These are phyloP conservation scores for Botryotinia convoluta DNA, from an alignment of 2,329 filamentous ascomycete genomes.

Conservation along the genomic window DNA sequence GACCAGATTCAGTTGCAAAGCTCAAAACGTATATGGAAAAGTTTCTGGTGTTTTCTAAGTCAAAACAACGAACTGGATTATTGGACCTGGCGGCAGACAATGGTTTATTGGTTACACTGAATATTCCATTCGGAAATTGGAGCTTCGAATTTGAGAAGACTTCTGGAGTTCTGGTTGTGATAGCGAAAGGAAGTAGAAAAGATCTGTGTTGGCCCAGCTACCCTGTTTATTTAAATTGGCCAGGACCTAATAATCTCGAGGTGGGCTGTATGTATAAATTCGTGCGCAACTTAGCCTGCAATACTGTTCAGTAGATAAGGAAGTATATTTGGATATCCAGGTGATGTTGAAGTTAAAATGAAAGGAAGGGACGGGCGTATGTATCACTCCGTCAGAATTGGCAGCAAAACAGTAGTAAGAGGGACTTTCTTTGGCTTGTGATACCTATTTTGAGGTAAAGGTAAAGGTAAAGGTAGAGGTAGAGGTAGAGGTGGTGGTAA, in stretches of 20 bases:
- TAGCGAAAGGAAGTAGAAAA: conserved; percentile 7
- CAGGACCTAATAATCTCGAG: background rate
- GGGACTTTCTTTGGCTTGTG: background rate
- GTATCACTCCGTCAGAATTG: background rate
- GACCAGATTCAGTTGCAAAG: conserved; percentile 4
- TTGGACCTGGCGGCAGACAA: conserved; percentile 3
- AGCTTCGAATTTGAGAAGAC: conserved; percentile 3
- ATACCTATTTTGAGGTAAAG: background rate
- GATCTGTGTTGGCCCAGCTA: conserved; percentile 14
- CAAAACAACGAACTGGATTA: background rate
- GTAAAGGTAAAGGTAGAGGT: background rate
- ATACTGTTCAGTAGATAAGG: background rate
- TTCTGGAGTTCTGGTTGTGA: background rate
- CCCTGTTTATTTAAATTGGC: conserved; percentile 6
- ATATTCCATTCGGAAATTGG: conserved; percentile 12
- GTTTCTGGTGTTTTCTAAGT: background rate
- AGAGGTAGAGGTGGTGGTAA: background rate
- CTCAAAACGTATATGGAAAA: conserved; percentile 2
- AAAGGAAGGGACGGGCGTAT: background rate
- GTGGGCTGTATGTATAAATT: background rate
- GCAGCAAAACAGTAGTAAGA: background rate
- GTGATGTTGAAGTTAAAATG: background rate
- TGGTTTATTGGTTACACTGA: conserved; percentile 6
- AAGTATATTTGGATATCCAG: background rate
- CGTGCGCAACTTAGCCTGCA: background rate